Evolutionary conservation across 495 filamentous ascomycete species (phyloP).

Genomic region (Talaromyces stipitatus): DNA sequence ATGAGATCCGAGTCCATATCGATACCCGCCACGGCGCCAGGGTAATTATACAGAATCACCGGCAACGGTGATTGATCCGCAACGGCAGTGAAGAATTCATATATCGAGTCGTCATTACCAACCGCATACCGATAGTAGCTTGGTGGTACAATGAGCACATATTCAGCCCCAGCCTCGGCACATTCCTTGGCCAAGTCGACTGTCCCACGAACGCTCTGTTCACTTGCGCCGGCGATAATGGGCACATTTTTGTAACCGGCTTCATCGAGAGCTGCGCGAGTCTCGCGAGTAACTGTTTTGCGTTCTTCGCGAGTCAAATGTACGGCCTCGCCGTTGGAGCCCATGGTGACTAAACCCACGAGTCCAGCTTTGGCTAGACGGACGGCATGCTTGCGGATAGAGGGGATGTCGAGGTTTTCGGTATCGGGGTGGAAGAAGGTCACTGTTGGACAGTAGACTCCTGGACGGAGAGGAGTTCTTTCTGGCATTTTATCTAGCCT

Average conservation of each 20-base stretch:
- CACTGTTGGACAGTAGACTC: slow-evolving; percentile 86
- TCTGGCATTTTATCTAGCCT: slow-evolving; percentile 22
- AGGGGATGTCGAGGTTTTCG: slow-evolving; percentile 74
- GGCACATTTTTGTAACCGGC: slow-evolving; percentile 69
- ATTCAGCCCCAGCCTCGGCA: slow-evolving; percentile 66
- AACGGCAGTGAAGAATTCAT: slow-evolving; percentile 68
- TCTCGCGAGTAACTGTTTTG: slow-evolving; percentile 65
- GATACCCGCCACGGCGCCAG: slow-evolving; percentile 82
- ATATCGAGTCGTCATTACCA: slow-evolving; percentile 64
- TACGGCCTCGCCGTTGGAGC: slow-evolving; percentile 83
- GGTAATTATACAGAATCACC: slow-evolving; percentile 87
- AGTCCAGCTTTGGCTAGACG: slow-evolving; percentile 77
- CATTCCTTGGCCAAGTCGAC: slow-evolving; percentile 65
- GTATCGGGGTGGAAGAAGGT: slow-evolving; percentile 80
- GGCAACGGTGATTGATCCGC: slow-evolving; percentile 70
- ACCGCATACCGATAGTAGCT: slow-evolving; percentile 77
- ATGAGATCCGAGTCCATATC: slow-evolving; percentile 88
- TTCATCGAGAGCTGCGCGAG: slow-evolving; percentile 73
- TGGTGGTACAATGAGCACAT: slow-evolving; percentile 69
- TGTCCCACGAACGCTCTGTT: slow-evolving; percentile 70
- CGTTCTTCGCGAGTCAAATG: slow-evolving; percentile 73
- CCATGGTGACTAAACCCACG: slow-evolving; percentile 79
- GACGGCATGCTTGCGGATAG: slow-evolving; percentile 71
- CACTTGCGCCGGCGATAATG: slow-evolving; percentile 74
- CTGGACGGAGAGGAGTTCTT: slow-evolving; percentile 63